Evolutionary conservation across 78 protist species (phyloP).

Genomic region (Dictyostelium intermedium): DNA sequence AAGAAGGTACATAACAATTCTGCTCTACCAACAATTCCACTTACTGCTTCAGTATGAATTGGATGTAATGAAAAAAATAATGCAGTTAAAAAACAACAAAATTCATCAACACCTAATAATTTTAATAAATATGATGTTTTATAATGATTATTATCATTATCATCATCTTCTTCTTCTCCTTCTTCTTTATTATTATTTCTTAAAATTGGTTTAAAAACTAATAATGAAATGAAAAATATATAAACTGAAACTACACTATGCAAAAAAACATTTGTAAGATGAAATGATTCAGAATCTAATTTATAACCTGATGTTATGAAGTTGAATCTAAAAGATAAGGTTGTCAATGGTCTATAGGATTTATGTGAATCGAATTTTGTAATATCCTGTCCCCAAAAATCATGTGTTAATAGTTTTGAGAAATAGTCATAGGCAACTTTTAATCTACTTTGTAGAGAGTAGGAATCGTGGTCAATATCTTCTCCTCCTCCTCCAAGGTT

Average conservation of each 20-base stretch:
- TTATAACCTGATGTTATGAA: background rate
- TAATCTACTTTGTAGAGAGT: too few relatives aligned
- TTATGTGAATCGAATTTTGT: slow-evolving; percentile 23
- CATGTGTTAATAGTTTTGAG: background rate
- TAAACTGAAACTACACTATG: slow-evolving; percentile 7
- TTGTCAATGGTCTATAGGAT: slow-evolving; percentile 77
- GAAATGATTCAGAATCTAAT: background rate
- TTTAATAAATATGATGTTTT: background rate
- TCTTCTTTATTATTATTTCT: background rate
- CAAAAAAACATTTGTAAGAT: slow-evolving; percentile 11
- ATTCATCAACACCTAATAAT: slow-evolving; percentile 1
- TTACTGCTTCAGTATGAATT: slow-evolving; percentile 81
- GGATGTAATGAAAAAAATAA: slow-evolving; percentile 79
- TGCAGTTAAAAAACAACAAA: background rate
- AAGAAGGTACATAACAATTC: slow-evolving; percentile 43
- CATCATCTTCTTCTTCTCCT: background rate
- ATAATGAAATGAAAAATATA: slow-evolving; percentile 1
- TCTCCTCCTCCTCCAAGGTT: background rate
- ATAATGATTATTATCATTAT: background rate
- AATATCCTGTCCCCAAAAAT: slow-evolving; percentile 48
- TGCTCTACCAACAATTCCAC: slow-evolving; percentile 73
- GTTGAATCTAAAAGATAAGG: slow-evolving; percentile 42
- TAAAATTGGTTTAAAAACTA: background rate
- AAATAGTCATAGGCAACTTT: background rate
- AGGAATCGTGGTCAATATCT: too few relatives aligned